Conservation (phyloP, 805 yeast genomes). For the Saccharomycopsis sp. region DNA sequence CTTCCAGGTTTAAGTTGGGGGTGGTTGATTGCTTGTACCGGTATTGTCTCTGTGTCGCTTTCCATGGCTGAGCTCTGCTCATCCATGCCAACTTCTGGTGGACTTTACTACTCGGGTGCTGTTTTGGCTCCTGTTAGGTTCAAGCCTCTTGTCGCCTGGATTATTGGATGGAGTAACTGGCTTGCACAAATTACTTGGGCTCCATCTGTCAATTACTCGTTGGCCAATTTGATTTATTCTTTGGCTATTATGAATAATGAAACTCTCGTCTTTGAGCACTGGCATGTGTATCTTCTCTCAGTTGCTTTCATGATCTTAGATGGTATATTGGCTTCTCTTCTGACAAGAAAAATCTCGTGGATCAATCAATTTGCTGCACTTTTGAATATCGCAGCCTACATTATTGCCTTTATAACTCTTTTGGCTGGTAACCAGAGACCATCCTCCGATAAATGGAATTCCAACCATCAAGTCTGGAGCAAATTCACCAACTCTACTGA, state of each 20-base stretch:
- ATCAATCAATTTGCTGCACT: neutral
- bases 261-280: neutral
- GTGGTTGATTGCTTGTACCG: slow-evolving; percentile 53
- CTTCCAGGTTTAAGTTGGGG: slow-evolving; percentile 63
- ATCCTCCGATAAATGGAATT: neutral
- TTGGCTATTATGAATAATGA: neutral
- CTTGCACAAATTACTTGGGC: slow-evolving; percentile 60
- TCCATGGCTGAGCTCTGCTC: slow-evolving; percentile 62
- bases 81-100: slow-evolving; percentile 71
- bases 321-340: neutral
- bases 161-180: slow-evolving; percentile 63
- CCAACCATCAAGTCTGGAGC: slow-evolving; percentile 1
- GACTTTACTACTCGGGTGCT: slow-evolving; percentile 63
- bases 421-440: neutral
- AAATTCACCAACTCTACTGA: slow-evolving; percentile 34
- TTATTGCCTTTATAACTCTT: neutral
- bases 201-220: slow-evolving; percentile 67
- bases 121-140: slow-evolving; percentile 52
- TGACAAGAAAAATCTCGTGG: neutral
- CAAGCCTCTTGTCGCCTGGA: slow-evolving; percentile 48
- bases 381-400: neutral
- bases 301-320: neutral
- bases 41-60: slow-evolving; percentile 49
- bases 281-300: neutral
- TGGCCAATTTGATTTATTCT: slow-evolving; percentile 43